Evolutionary conservation across 164 flowering plant genomes (phyloP), one percentile per base, ranked within the genome.

Genomic region (Malania oleifera): DNA sequence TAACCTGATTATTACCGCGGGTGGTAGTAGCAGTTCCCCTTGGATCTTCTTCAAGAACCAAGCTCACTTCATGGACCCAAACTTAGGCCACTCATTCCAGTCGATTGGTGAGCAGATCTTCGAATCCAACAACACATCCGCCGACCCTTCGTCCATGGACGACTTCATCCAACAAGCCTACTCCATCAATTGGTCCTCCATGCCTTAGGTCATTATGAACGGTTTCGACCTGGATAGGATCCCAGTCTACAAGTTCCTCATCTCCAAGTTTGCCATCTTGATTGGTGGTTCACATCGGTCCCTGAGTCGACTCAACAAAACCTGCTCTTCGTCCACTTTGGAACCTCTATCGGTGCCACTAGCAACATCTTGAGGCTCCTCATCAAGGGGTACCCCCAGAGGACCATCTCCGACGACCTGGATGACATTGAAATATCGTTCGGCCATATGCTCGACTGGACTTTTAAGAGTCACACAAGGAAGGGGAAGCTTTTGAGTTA

Each of bases 301-400:
- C 96, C 96, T 13, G 31, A 86, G 0, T 87, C 96, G 0, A 87
- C 96, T 2, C 96, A 87, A 56, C 96, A 91, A 0, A 87, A 87
- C 61, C 75, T 91, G 46, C 71, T 80, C 0, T 87, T 27, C 70
- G 86, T 87, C 8, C 96, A 87, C 76, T 81, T 91, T 1, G 96
- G 56, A 8, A 87, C 91, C n/a, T 87, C 96, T 29, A 6, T 1
- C 53, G 53, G 53, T 11, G 28, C 53, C 53, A 50, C 53, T 29
- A 6, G 29, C 53, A 50, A 50, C 53, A 29, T 11, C 29, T 17
- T 29, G n/a, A 3, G 12, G 28, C 53, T 50, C 53, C 53, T 50
- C 53, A 13, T 13, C 53, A 13, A 11, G n/a, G 53, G 53, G 5
- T 45, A 17, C 10, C 17, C 49, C 17, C 11, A 7, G 11, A 7